Conservation (phyloP, 2,329 filamentous ascomycete species). For the Penicillium sclerotiorum region DNA sequence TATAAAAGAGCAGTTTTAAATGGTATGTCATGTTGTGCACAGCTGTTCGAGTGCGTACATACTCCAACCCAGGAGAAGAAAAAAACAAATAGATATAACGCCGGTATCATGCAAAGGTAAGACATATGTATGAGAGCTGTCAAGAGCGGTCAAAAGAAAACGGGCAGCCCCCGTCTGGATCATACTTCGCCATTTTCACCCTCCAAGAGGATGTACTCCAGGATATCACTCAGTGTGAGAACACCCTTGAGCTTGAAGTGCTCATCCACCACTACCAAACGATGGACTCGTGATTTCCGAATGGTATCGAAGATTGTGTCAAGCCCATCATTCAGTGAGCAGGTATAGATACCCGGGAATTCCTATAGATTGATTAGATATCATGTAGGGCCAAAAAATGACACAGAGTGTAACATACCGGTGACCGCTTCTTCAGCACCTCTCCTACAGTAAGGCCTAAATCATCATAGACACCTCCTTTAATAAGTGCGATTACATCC, state of each 20-base stretch:
- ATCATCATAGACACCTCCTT: slow-evolving; percentile 89
- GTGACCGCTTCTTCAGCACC: slow-evolving; percentile 79
- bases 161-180: slow-evolving; percentile 17
- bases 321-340: slow-evolving; percentile 84
- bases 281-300: slow-evolving; percentile 89
- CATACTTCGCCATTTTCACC: slow-evolving; percentile 65
- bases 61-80: slow-evolving; percentile 3
- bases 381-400: too few species aligned
- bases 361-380: too few species aligned
- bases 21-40: neutral
- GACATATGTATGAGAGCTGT: slow-evolving; percentile 25
- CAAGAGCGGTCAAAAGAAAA: too few species aligned
- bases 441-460: slow-evolving; percentile 84
- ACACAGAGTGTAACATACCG: slow-evolving; percentile 59
- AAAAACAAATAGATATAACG: slow-evolving; percentile 26
- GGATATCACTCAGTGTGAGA: slow-evolving; percentile 91
- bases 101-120: slow-evolving; percentile 36
- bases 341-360: slow-evolving; percentile 96
- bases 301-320: slow-evolving; percentile 97
- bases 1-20: neutral
- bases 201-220: slow-evolving; percentile 88
- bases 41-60: neutral
- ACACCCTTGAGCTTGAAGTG: slow-evolving; percentile 82
- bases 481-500: slow-evolving; percentile 94
- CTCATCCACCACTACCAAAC: slow-evolving; percentile 90